These are phyloP conservation scores for Daldinia childiae DNA, from an alignment of 495 filamentous ascomycete genomes.

Conservation along the genomic window DNA sequence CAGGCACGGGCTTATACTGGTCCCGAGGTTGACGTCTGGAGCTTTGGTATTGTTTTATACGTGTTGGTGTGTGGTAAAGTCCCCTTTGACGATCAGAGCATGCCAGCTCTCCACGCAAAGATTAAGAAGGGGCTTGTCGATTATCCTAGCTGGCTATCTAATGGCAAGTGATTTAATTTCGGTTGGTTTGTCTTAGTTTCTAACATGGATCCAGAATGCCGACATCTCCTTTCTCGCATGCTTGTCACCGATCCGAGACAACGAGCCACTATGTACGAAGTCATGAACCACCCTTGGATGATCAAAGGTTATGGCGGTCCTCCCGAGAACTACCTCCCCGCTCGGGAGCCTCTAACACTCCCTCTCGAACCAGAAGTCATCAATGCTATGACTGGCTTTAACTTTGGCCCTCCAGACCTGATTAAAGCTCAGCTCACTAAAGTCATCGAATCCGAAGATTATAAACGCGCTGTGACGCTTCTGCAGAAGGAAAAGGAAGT, in stretches of 20 bases:
- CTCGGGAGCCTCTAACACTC: conserved; percentile 82
- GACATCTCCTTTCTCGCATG: conserved; percentile 93
- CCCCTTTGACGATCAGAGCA: conserved; percentile 98
- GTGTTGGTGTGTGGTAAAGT: conserved; percentile 98
- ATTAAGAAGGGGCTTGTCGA: conserved; percentile 98
- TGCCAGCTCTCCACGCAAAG: conserved; percentile 98
- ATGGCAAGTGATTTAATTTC: conserved; percentile 66
- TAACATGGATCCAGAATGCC: conserved; percentile 75
- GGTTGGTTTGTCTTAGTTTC: conserved; percentile 19
- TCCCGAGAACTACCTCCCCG: conserved; percentile 89
- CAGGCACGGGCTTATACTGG: conserved; percentile 95
- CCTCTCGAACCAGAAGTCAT: conserved; percentile 87
- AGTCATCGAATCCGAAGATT: conserved; percentile 88
- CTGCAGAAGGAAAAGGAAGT: conserved; percentile 70
- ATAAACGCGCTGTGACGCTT: conserved; percentile 78
- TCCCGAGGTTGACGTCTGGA: conserved; percentile 98
- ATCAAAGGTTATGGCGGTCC: conserved; percentile 87
- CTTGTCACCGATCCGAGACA: conserved; percentile 93
- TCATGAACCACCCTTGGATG: conserved; percentile 98
- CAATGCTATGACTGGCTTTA: conserved; percentile 95
- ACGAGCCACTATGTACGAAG: conserved; percentile 86
- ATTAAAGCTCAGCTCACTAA: conserved; percentile 84
- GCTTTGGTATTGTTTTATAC: conserved; percentile 99
- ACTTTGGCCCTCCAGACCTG: conserved; percentile 87
- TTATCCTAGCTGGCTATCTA: conserved; percentile 90